Evolutionary conservation across 1,139 yeast genomes (phyloP), one percentile per base, ranked within the genome.

Genomic region (Sugiyamaella castrensis): DNA sequence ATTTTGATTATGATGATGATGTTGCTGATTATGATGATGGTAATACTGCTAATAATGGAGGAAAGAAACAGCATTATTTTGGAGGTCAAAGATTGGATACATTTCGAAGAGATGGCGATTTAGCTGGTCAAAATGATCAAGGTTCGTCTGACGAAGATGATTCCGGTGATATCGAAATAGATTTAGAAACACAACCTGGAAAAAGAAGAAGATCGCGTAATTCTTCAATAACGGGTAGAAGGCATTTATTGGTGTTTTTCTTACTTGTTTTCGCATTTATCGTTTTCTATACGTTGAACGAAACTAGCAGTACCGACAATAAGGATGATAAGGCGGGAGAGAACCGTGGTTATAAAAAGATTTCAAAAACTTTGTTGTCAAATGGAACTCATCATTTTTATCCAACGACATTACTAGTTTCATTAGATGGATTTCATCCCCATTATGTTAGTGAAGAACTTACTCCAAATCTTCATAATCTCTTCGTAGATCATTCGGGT

Each of bases 351-450:
- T 46, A 42, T 19, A 33, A 42, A 26, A 46, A 38, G 31, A 29
- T 53, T 5, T 19, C 35, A 33, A 74, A 71, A 54, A 55, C 59
- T 1, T 44, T 68, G 1, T 60, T 79, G 24, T 69, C 75, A 16
- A 89, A 89, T 63, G 87, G 92, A 2, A 87, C 96, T 0, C 82
- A 81, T 54, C 70, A 71, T 1, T 88, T 83, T 66, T 73, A 82
- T 57, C 87, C 94, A 16, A 81, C 96, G 3, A 89, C 97, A 0
- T 68, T 89, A 1, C 66, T 88, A 47, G 71, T 89, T 1, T 87
- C 96, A 0, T 66, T 89, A 37, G 96, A 87, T 63, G 96, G 96
- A 10, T 86, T 89, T 67, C 95, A 89, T 64, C 97, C 97, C 8
- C 94, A 87, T 61, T 87, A 87, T 62, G 79, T 89, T n/a, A 81